phyloP scores from a whole-genome alignment of 495 filamentous ascomycete genomes.

The Aspergillus bridgeri region DNA sequence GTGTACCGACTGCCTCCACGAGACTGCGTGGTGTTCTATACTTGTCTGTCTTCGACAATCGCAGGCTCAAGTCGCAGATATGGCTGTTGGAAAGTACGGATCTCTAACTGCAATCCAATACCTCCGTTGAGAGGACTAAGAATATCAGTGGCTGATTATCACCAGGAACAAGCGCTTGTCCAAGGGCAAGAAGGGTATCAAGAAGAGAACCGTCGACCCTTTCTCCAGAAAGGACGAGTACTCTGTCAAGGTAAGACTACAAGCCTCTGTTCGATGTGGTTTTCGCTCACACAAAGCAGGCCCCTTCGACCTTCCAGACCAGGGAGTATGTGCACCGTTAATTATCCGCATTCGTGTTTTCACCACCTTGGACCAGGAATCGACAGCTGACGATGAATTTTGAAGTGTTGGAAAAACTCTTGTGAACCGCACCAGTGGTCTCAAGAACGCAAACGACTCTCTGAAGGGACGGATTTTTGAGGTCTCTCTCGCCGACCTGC shows the following conservation, averaged over 20 bases:
- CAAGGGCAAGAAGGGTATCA: slow-evolving; percentile 99
- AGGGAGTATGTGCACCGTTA: slow-evolving; percentile 72
- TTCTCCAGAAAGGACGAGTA: slow-evolving; percentile 99
- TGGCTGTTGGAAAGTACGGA: slow-evolving; percentile 90
- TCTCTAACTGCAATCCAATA: slow-evolving; percentile 1
- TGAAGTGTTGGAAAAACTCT: slow-evolving; percentile 95
- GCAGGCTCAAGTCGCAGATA: slow-evolving; percentile 59
- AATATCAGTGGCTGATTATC: slow-evolving; percentile 20
- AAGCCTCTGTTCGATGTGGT: neutral
- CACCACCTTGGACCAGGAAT: neutral
- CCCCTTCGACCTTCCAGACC: slow-evolving; percentile 90
- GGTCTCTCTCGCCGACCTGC: slow-evolving; percentile 96
- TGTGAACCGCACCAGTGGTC: slow-evolving; percentile 97
- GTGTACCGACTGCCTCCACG: slow-evolving; percentile 35
- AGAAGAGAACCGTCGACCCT: slow-evolving; percentile 97
- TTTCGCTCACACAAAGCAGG: slow-evolving; percentile 50
- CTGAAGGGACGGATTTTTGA: slow-evolving; percentile 98
- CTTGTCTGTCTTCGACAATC: slow-evolving; percentile 43
- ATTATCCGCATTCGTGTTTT: slow-evolving; percentile 3
- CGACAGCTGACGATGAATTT: slow-evolving; percentile 16
- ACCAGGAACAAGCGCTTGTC: slow-evolving; percentile 99
- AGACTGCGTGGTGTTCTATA: slow-evolving; percentile 41
- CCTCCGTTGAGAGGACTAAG: neutral
- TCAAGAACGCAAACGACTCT: slow-evolving; percentile 99
- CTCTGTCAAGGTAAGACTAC: slow-evolving; percentile 76